Evolutionary conservation across 2,329 filamentous ascomycete genomes (phyloP).

Genomic region (Phyllosticta paracitricarpa): DNA sequence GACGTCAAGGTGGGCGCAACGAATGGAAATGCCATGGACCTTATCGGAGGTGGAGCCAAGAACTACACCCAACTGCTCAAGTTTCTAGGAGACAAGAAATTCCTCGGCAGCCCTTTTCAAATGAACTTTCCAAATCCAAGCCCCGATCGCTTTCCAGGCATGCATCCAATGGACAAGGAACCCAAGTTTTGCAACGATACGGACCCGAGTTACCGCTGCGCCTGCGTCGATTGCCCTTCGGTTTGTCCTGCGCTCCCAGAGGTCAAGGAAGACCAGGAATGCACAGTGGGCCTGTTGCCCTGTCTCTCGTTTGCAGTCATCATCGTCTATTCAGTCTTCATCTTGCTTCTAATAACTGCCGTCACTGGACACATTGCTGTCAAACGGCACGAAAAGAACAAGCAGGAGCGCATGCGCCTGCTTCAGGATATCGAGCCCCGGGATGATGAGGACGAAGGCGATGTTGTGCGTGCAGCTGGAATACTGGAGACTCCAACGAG

Average conservation of each 20-base stretch:
- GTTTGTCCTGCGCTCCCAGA: slow-evolving; percentile 76
- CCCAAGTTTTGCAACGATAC: slow-evolving; percentile 85
- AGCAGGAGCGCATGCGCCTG: slow-evolving; percentile 73
- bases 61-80: slow-evolving; percentile 80
- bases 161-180: slow-evolving; percentile 60
- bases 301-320: slow-evolving; percentile 92
- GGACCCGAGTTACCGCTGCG: slow-evolving; percentile 76
- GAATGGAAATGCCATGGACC: slow-evolving; percentile 85
- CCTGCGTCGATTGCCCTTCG: slow-evolving; percentile 83
- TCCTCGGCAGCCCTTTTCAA: slow-evolving; percentile 89
- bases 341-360: slow-evolving; percentile 56
- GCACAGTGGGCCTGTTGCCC: slow-evolving; percentile 77
- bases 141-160: slow-evolving; percentile 53
- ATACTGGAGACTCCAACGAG: slow-evolving; percentile 70
- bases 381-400: slow-evolving; percentile 60
- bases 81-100: slow-evolving; percentile 86
- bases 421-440: slow-evolving; percentile 75
- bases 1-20: slow-evolving; percentile 97
- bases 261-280: slow-evolving; percentile 59
- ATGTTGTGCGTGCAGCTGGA: slow-evolving; percentile 64
- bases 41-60: slow-evolving; percentile 91
- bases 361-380: slow-evolving; percentile 68
- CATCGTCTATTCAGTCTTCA: slow-evolving; percentile 67
- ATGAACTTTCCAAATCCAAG: slow-evolving; percentile 73
- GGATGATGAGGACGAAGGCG: slow-evolving; percentile 90